phyloP scores from a whole-genome alignment of 208 protist genomes.

The Leptomonas pyrrhocoris region DNA sequence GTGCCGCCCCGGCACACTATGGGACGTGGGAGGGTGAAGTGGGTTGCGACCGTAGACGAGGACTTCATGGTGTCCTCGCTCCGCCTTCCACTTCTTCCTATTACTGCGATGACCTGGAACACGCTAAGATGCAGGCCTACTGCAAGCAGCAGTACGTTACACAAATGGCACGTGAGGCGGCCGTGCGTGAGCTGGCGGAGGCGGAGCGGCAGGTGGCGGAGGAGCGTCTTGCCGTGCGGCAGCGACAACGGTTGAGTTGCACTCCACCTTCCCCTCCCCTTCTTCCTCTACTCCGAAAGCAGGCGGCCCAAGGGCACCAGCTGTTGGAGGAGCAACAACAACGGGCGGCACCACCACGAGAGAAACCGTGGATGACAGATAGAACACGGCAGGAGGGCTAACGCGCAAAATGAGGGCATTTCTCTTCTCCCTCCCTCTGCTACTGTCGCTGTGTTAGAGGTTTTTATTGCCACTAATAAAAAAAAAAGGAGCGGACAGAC shows the following conservation, averaged over 20 bases:
- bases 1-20: too few species aligned
- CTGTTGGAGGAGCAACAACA: not conserved
- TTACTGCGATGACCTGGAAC: slow-evolving; percentile 25
- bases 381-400: too few species aligned
- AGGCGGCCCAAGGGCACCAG: not conserved
- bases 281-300: not conserved
- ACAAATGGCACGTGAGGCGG: slow-evolving; percentile 51
- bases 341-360: not conserved
- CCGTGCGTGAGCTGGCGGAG: slow-evolving; percentile 52
- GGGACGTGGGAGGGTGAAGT: too few species aligned
- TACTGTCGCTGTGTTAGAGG: too few species aligned
- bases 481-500: too few species aligned
- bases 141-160: slow-evolving; percentile 21
- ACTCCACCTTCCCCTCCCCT: not conserved
- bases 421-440: too few species aligned
- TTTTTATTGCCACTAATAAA: too few species aligned
- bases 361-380: slow-evolving; percentile 17
- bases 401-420: too few species aligned
- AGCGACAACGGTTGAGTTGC: not conserved
- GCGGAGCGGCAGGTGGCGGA: slow-evolving; percentile 40
- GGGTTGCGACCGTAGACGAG: not conserved
- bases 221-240: slow-evolving; percentile 31
- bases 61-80: not conserved
- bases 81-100: not conserved
- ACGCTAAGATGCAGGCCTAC: slow-evolving; percentile 34